Conservation (phyloP, 75 land plant genomes). For the Picea sitchensis region DNA sequence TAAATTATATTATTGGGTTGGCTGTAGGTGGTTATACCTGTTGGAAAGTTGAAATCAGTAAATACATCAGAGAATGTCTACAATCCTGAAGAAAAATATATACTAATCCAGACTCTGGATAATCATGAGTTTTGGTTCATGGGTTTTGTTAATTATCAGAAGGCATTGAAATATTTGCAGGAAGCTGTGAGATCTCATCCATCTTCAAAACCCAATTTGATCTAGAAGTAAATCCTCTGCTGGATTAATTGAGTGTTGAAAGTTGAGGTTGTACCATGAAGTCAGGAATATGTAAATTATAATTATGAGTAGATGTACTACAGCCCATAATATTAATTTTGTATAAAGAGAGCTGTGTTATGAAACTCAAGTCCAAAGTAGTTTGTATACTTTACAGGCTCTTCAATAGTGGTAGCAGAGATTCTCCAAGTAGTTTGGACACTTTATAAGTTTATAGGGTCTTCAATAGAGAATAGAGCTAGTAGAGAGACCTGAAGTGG, state of each 20-base stretch:
- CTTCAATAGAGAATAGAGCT: too few relatives aligned
- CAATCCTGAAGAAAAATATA: slow-evolving; percentile 50
- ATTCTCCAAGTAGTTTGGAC: too few relatives aligned
- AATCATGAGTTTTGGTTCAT: slow-evolving; percentile 73
- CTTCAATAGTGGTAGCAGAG: too few relatives aligned
- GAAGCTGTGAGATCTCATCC: slow-evolving; percentile 10
- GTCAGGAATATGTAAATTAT: background rate
- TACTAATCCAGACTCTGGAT: slow-evolving; percentile 48
- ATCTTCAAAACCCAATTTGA: background rate
- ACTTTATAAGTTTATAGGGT: too few relatives aligned
- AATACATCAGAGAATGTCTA: slow-evolving; percentile 27
- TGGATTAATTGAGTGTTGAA: too few relatives aligned
- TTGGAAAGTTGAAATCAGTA: slow-evolving; percentile 35
- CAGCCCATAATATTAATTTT: background rate
- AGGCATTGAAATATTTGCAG: slow-evolving; percentile 34
- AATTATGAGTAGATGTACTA: background rate
- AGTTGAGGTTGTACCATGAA: too few relatives aligned
- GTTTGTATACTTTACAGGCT: too few relatives aligned
- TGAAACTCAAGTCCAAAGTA: too few relatives aligned
- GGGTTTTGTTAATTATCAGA: slow-evolving; percentile 66
- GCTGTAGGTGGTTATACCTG: slow-evolving; percentile 34
- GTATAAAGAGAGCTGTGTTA: background rate
- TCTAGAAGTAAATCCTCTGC: background rate
- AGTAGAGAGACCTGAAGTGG: too few relatives aligned
- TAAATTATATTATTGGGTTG: background rate